These are phyloP conservation scores for Chloropicon primus DNA, from an alignment of 139 green algal species.

Conservation along the genomic window DNA sequence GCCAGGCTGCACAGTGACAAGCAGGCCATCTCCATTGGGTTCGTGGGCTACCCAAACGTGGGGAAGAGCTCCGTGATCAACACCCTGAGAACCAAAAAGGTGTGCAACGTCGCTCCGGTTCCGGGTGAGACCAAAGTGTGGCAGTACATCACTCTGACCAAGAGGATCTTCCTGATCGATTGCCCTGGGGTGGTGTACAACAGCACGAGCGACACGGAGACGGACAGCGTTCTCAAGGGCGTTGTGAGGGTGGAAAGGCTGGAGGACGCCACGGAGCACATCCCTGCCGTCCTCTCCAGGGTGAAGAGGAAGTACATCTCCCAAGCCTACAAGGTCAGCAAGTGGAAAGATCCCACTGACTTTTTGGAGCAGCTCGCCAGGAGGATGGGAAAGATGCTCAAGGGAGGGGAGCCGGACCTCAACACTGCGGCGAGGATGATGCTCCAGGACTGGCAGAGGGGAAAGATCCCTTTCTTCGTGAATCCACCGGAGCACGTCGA, in stretches of 20 bases:
- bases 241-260: conserved; percentile 77
- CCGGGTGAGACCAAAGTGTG: conserved; percentile 98
- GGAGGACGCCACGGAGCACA: conserved; percentile 77
- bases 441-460: conserved; percentile 94
- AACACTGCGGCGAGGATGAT: conserved; percentile 91
- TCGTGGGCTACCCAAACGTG: conserved; percentile 98
- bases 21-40: conserved; percentile 84
- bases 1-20: conserved; percentile 83
- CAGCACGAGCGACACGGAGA: conserved; percentile 62
- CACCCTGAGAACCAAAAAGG: conserved; percentile 87
- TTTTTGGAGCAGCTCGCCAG: conserved; percentile 82
- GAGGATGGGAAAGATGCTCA: conserved; percentile 45
- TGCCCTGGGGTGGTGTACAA: conserved; percentile 95
- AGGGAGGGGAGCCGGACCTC: conserved; percentile 83
- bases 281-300: conserved; percentile 51
- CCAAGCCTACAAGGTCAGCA: conserved; percentile 8
- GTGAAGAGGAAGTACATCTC: conserved; percentile 81
- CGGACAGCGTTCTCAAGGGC: conserved; percentile 86
- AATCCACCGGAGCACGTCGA: conserved; percentile 56
- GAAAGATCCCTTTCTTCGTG: conserved; percentile 92
- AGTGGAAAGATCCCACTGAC: conserved; percentile 23
- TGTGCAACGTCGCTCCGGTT: conserved; percentile 86
- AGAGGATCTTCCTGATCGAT: conserved; percentile 98
- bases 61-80: conserved; percentile 99
- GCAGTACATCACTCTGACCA: conserved; percentile 99